phyloP scores from a whole-genome alignment of 108 stramenopile genomes.

The Discostella stelligeroides region DNA sequence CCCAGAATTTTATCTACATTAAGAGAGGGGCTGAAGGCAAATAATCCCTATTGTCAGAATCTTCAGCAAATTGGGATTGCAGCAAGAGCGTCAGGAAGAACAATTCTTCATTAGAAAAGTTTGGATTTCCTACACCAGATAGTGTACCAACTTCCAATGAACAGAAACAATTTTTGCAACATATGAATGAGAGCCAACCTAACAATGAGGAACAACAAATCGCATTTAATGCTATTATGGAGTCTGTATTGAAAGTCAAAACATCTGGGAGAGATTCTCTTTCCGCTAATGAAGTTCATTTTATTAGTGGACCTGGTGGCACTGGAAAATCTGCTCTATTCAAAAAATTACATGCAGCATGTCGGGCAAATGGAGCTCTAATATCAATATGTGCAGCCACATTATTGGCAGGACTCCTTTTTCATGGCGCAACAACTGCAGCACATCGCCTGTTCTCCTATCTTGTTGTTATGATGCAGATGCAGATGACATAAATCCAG shows the following conservation, averaged over 20 bases:
- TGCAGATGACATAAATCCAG: background rate
- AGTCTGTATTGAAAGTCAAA: background rate
- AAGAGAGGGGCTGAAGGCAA: no score
- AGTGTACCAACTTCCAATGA: background rate
- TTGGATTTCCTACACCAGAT: background rate
- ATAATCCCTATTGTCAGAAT: no score
- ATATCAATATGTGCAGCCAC: constrained; percentile 2
- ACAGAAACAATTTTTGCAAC: background rate
- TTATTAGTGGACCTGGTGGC: constrained; percentile 1
- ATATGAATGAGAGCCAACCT: background rate
- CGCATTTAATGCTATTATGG: background rate
- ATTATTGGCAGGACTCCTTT: background rate
- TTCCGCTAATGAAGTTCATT: background rate
- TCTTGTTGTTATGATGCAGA: background rate
- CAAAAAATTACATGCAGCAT: background rate
- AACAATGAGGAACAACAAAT: background rate
- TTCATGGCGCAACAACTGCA: constrained; percentile 3
- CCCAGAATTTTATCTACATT: no score
- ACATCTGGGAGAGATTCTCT: background rate
- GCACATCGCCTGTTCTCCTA: background rate
- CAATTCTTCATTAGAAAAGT: background rate
- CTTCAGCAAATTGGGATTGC: no score
- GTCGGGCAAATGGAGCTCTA: background rate
- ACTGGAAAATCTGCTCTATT: constrained; percentile 1
- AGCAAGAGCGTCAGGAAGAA: no score